Evolutionary conservation across 2,329 filamentous ascomycete species (phyloP), one percentile per base, ranked within the genome.

Genomic region (Pseudopyricularia cyperi): DNA sequence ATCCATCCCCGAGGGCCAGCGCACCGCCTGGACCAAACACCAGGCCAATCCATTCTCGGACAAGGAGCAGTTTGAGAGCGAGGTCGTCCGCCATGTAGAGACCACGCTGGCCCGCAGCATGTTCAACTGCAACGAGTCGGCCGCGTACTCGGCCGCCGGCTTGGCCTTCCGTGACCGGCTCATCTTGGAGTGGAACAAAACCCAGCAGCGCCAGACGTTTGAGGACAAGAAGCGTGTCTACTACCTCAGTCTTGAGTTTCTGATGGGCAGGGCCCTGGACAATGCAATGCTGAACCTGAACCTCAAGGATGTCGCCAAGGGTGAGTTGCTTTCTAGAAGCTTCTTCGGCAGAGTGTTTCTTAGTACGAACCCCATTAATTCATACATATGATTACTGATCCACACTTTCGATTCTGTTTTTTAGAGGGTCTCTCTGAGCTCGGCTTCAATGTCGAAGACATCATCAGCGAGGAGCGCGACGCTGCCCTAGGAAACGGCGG

Each of bases 231-330:
- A 98, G 77, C 82, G 93, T 55, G 80, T 98, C 60, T 98, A 98
- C 73, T 98, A 98, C 66, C 79, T 98, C 55, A 96, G 90, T 59
- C 80, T 98, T 54, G 93, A 98, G 70, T 98, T 98, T 63, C 72
- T 98, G 62, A 98, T 98, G 93, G 93, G 93, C 42, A 79, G 93
- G 64, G 87, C 93, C 47, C 73, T 98, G 57, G 93, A 98, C 74
- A 98, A 98, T 79, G 91, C 93, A 57, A 96, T 98, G 88, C 79
- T 98, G 58, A 98, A 98, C 66, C 81, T 95, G 52, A 87, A 87
- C 24, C 76, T 89, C 66, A 98, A 97, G 70, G 80, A 89, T 60
- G 73, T 83, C 55, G 91, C 93, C 51, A 84, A 81, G 69, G 77
- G 89, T 93, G 68, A 59, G 77, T 58, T 48, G 19, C 51, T 22